Percentiles rank a stretch among this genome's conserved stretches.
Evolutionary conservation across 805 yeast genomes (phyloP).

Genomic region (Nakazawaea peltata): DNA sequence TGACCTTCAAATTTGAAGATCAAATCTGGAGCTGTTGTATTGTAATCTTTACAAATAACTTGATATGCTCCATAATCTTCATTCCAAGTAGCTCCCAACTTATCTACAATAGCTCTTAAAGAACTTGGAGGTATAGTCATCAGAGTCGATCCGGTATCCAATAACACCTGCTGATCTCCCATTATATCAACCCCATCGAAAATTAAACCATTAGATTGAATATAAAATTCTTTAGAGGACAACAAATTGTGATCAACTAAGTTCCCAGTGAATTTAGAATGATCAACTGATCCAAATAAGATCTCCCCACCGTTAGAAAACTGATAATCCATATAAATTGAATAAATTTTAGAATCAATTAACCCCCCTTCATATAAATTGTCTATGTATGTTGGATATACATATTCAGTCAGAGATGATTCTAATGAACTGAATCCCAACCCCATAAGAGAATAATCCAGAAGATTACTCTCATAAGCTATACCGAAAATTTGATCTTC

Average conservation of each 20-base stretch:
- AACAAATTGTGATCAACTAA: conserved; percentile 11
- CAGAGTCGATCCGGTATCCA: conserved; percentile 10
- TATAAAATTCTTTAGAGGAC: conserved; percentile 12
- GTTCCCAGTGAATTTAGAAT: conserved; percentile 16
- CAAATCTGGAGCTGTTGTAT: conserved; percentile 10
- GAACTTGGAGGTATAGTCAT: conserved; percentile 10
- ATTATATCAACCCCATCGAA: conserved; percentile 8
- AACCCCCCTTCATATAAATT: conserved; percentile 18
- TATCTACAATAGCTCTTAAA: conserved; percentile 7
- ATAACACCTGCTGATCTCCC: conserved; percentile 11
- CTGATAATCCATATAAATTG: conserved; percentile 19
- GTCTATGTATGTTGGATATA: conserved; percentile 16
- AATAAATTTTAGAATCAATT: conserved; percentile 18
- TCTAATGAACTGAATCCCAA: conserved; percentile 13
- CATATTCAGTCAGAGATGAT: not conserved
- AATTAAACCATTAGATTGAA: conserved; percentile 12
- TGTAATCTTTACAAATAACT: conserved; percentile 11
- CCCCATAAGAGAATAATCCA: conserved; percentile 14
- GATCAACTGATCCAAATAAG: conserved; percentile 24
- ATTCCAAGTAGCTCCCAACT: conserved; percentile 5
- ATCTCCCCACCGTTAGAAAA: conserved; percentile 17
- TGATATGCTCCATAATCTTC: conserved; percentile 4
- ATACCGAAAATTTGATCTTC: conserved; percentile 15
- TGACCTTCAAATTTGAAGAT: conserved; percentile 4
- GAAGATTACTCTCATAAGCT: conserved; percentile 10